Percentiles rank a stretch among this genome's conserved stretches.
Evolutionary conservation across 192 early-diverging fungal species (phyloP).

Genomic region (Dissophora globulifera): DNA sequence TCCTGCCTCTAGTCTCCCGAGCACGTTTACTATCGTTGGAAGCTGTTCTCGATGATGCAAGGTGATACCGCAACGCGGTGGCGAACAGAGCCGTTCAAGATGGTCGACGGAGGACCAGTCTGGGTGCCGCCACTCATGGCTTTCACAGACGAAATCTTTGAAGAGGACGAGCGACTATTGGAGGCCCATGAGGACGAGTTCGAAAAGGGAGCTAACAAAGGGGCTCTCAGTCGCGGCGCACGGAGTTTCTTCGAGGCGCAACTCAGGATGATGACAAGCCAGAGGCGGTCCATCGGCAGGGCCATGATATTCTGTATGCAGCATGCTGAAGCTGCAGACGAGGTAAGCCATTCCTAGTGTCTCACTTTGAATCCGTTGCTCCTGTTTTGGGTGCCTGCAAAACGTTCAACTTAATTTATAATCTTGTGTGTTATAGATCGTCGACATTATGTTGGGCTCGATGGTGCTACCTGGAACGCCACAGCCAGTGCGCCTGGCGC

Average conservation of each 20-base stretch:
- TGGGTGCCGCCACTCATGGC: conserved; percentile 88
- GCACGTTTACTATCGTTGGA: conserved; percentile 94
- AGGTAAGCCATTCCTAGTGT: conserved; percentile 54
- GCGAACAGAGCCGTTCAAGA: conserved; percentile 83
- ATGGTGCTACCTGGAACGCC: conserved; percentile 67
- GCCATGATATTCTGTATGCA: conserved; percentile 88
- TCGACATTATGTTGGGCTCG: conserved; percentile 70
- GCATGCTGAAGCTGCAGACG: conserved; percentile 84
- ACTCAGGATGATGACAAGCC: conserved; percentile 55
- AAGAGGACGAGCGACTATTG: conserved; percentile 60
- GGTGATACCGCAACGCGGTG: conserved; percentile 80
- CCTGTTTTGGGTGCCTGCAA: no score
- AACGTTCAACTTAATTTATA: no score
- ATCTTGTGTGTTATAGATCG: conserved; percentile 59
- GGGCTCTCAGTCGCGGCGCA: conserved; percentile 59
- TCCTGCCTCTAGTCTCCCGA: conserved; percentile 74
- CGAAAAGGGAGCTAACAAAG: conserved; percentile 54
- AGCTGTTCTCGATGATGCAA: conserved; percentile 87
- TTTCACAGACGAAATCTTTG: conserved; percentile 74
- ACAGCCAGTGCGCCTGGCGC: conserved; percentile 71
- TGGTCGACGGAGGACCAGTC: conserved; percentile 83
- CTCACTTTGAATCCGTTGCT: no score
- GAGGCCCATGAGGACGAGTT: conserved; percentile 56
- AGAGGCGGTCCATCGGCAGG: conserved; percentile 70
- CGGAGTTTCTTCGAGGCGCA: conserved; percentile 58